phyloP scores from a whole-genome alignment of 2,329 filamentous ascomycete species.

The Aspergillus novoparasiticus region DNA sequence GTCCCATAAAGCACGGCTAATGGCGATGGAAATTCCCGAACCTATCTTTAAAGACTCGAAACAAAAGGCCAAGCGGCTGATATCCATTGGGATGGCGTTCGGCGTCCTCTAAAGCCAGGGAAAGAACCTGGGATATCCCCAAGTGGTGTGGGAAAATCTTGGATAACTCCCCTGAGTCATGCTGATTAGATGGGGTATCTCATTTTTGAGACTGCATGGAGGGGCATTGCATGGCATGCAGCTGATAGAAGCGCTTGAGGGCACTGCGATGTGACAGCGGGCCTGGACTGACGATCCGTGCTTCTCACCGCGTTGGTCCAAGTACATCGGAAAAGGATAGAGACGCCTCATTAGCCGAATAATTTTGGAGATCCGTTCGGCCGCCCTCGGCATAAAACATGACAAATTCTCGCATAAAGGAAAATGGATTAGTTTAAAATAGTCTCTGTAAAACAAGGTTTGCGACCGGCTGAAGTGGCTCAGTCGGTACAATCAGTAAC shows the following conservation, averaged over 20 bases:
- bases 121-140: too few relatives aligned
- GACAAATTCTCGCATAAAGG: conserved; percentile 20
- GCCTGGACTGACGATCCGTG: background rate
- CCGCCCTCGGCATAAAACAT: conserved; percentile 23
- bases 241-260: background rate
- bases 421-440: conserved; percentile 11
- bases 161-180: background rate
- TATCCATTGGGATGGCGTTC: background rate
- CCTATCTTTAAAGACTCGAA: background rate
- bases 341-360: too few relatives aligned
- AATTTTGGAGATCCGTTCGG: background rate
- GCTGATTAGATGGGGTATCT: background rate
- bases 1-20: background rate
- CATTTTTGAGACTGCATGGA: background rate
- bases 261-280: background rate
- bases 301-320: background rate
- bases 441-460: conserved; percentile 11
- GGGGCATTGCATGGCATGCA: background rate
- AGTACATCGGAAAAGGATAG: background rate
- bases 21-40: background rate
- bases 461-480: conserved; percentile 8
- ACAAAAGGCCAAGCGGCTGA: background rate
- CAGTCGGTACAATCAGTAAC: background rate
- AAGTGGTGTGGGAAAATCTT: background rate
- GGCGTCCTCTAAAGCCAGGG: background rate